These are phyloP conservation scores for Paecilomyces variotii DNA, from an alignment of 2,329 filamentous ascomycete species.

Conservation along the genomic window DNA sequence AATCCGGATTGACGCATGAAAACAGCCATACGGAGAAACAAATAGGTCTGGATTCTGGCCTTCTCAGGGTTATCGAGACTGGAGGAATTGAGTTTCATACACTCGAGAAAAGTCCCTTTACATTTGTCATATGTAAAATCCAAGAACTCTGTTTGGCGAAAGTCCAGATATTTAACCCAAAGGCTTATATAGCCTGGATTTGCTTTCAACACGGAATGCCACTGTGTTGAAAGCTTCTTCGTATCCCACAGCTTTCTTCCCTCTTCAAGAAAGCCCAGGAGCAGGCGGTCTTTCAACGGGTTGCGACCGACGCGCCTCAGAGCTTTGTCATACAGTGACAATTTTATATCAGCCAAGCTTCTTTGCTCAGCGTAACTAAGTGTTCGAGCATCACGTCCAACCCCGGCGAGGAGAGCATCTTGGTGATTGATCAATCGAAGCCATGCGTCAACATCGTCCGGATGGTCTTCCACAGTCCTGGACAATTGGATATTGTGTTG, in stretches of 20 bases:
- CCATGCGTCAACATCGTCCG: constrained; percentile 65
- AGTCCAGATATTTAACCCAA: constrained; percentile 68
- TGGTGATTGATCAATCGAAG: constrained; percentile 72
- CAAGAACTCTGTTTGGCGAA: constrained; percentile 58
- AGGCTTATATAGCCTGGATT: constrained; percentile 53
- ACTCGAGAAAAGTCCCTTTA: constrained; percentile 51
- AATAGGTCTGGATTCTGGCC: constrained; percentile 50
- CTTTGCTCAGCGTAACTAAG: constrained; percentile 54
- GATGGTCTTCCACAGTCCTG: constrained; percentile 55
- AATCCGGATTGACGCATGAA: constrained; percentile 73
- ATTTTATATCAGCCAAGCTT: constrained; percentile 68
- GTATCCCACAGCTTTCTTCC: constrained; percentile 66
- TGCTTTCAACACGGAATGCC: constrained; percentile 53
- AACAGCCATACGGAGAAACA: constrained; percentile 65
- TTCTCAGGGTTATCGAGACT: constrained; percentile 13
- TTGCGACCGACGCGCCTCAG: constrained; percentile 47
- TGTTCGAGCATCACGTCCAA: constrained; percentile 23
- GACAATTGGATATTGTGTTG: constrained; percentile 48
- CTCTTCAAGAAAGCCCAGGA: constrained; percentile 64
- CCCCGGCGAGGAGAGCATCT: constrained; percentile 53
- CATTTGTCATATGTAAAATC: constrained; percentile 62
- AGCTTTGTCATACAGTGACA: constrained; percentile 73
- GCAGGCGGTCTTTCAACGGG: constrained; percentile 49
- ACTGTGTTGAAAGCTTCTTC: constrained; percentile 54
- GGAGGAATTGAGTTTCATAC: constrained; percentile 39